These are phyloP conservation scores for Suillus cothurnatus DNA, from an alignment of 768 basidiomycete species.

Conservation along the genomic window DNA sequence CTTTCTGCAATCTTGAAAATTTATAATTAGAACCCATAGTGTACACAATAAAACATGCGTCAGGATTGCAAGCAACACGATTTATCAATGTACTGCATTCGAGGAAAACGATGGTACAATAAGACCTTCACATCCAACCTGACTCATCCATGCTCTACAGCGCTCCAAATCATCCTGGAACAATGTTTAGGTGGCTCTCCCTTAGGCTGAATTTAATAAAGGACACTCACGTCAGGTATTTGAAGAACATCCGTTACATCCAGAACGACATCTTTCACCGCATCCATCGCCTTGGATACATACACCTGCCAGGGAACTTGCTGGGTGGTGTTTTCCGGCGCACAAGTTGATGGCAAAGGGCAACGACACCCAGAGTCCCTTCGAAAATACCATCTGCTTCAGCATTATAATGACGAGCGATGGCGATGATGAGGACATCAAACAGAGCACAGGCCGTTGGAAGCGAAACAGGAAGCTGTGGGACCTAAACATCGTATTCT, in stretches of 20 bases:
- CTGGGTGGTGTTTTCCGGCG: not conserved
- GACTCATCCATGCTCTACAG: conserved; percentile 25
- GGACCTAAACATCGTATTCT: conserved; percentile 35
- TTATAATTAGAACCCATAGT: conserved; percentile 18
- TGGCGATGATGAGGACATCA: conserved; percentile 42
- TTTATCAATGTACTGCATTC: not conserved
- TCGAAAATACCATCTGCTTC: conserved; percentile 20
- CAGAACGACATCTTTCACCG: conserved; percentile 19
- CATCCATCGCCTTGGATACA: conserved; percentile 13
- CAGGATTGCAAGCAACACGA: not conserved
- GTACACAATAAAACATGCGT: not conserved
- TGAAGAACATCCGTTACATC: conserved; percentile 29
- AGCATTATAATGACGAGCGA: conserved; percentile 40
- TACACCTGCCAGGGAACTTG: conserved; percentile 16
- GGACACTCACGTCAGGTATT: conserved; percentile 20
- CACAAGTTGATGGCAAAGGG: not conserved
- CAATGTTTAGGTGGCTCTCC: not conserved
- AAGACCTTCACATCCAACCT: conserved; percentile 12
- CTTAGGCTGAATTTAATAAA: not conserved
- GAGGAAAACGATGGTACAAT: not conserved
- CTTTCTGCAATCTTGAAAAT: conserved; percentile 3
- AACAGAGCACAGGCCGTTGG: conserved; percentile 56
- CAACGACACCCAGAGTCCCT: not conserved
- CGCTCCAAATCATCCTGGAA: conserved; percentile 27
- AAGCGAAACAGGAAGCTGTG: conserved; percentile 53